phyloP scores from a whole-genome alignment of 148 eudicot species.

The Fagopyrum tataricum region DNA sequence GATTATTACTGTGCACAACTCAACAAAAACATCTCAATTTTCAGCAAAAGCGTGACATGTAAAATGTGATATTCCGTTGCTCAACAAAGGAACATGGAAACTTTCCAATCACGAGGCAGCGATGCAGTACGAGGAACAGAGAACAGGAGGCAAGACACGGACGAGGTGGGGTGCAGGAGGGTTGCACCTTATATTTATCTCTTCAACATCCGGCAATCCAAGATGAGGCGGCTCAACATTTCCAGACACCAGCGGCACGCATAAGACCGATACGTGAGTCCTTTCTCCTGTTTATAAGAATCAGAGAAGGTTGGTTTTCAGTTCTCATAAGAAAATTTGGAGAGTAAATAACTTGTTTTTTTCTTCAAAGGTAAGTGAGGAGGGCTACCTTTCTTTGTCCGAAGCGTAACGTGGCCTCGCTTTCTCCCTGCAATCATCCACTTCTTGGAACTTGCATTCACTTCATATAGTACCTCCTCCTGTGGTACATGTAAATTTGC shows the following conservation, averaged over 20 bases:
- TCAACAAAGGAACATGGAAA: neutral
- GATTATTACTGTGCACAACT: neutral
- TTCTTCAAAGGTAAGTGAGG: neutral
- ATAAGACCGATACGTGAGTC: slow-evolving; percentile 61
- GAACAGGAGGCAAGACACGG: slow-evolving; percentile 79
- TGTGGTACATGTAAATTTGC: slow-evolving; percentile 18
- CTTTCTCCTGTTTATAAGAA: slow-evolving; percentile 57
- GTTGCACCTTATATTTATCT: slow-evolving; percentile 73
- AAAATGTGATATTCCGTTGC: neutral
- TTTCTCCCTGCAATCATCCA: slow-evolving; percentile 99
- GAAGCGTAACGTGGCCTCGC: slow-evolving; percentile 70
- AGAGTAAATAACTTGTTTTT: too few species aligned
- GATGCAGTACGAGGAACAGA: slow-evolving; percentile 82
- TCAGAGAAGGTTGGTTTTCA: neutral
- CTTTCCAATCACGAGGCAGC: slow-evolving; percentile 34
- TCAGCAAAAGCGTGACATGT: neutral
- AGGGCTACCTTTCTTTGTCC: slow-evolving; percentile 60
- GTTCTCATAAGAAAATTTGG: neutral
- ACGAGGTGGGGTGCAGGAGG: slow-evolving; percentile 92
- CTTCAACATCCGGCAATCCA: slow-evolving; percentile 53
- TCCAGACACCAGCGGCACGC: slow-evolving; percentile 83
- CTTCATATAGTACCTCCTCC: slow-evolving; percentile 82
- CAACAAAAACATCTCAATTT: too few species aligned
- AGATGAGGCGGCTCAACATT: slow-evolving; percentile 88
- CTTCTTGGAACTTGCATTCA: slow-evolving; percentile 70